Evolutionary conservation across 2,329 filamentous ascomycete genomes (phyloP).

Genomic region (Fusarium sp.): DNA sequence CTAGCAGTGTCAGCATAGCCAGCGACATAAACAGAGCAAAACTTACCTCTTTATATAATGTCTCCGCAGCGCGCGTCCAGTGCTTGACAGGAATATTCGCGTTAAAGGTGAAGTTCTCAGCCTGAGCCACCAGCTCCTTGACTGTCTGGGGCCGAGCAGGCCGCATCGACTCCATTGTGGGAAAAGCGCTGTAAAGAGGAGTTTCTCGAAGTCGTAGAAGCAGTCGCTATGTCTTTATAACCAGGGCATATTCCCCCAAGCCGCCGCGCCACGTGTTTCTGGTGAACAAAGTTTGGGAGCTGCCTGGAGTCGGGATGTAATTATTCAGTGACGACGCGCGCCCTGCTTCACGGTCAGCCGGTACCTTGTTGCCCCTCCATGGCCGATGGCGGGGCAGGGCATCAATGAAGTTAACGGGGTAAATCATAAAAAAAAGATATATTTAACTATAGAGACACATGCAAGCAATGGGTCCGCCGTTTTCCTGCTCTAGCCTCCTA

Average conservation of each 20-base stretch:
- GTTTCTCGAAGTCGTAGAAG: conserved; percentile 23
- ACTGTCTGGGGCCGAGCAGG: conserved; percentile 72
- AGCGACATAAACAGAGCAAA: no score
- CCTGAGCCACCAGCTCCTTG: conserved; percentile 80
- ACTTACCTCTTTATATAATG: conserved; percentile 83
- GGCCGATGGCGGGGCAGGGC: conserved; percentile 30
- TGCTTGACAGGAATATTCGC: conserved; percentile 79
- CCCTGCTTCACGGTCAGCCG: not conserved
- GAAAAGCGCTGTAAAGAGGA: conserved; percentile 1
- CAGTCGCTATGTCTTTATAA: conserved; percentile 20
- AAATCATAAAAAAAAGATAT: not conserved
- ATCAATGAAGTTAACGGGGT: conserved; percentile 14
- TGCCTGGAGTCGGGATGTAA: conserved; percentile 34
- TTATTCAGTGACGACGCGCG: conserved; percentile 38
- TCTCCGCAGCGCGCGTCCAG: conserved; percentile 85
- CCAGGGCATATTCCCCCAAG: conserved; percentile 24
- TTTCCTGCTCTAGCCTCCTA: not conserved
- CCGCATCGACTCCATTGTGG: conserved; percentile 50
- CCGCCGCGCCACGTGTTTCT: conserved; percentile 18
- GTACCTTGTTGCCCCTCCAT: conserved; percentile 43
- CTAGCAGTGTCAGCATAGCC: conserved; percentile 58
- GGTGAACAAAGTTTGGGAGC: conserved; percentile 15
- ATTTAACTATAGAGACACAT: conserved; percentile 5
- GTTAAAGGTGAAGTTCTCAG: conserved; percentile 85
- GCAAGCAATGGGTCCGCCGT: not conserved